phyloP scores from a whole-genome alignment of 2,329 filamentous ascomycete species.

The Neonectria sp. region DNA sequence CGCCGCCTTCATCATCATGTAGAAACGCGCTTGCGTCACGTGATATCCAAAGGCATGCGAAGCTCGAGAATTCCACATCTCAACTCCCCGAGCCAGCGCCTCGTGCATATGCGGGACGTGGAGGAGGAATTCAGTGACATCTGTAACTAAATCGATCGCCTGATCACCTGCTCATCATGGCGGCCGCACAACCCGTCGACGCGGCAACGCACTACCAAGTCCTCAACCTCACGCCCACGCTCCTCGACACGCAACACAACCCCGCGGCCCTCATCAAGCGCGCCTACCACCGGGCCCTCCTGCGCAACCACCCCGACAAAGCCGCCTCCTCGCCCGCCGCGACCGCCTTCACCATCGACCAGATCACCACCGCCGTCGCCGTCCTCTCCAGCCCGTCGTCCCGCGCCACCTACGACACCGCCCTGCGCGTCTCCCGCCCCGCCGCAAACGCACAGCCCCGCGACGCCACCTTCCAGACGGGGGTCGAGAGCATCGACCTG shows the following conservation, averaged over 20 bases:
- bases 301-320: conserved; percentile 78
- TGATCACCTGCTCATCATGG: conserved; percentile 22
- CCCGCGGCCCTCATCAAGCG: conserved; percentile 68
- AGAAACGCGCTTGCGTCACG: conserved; percentile 35
- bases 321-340: conserved; percentile 32
- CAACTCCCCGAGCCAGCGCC: conserved; percentile 9
- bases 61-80: conserved; percentile 23
- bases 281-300: conserved; percentile 75
- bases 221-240: conserved; percentile 67
- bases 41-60: conserved; percentile 35
- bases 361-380: conserved; percentile 73
- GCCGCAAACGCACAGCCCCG: conserved; percentile 29
- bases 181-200: conserved; percentile 21
- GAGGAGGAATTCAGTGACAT: conserved; percentile 6
- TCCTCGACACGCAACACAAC: conserved; percentile 62
- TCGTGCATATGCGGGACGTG: not conserved
- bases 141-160: not conserved
- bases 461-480: conserved; percentile 64
- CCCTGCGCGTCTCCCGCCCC: conserved; percentile 57
- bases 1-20: not conserved
- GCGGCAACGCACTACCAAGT: conserved; percentile 72
- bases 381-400: conserved; percentile 66
- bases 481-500: conserved; percentile 75
- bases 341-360: conserved; percentile 69
- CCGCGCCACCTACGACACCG: conserved; percentile 69